Evolutionary conservation across 73 alveolate species (phyloP).

Genomic region (Paramecium pentaurelia): DNA sequence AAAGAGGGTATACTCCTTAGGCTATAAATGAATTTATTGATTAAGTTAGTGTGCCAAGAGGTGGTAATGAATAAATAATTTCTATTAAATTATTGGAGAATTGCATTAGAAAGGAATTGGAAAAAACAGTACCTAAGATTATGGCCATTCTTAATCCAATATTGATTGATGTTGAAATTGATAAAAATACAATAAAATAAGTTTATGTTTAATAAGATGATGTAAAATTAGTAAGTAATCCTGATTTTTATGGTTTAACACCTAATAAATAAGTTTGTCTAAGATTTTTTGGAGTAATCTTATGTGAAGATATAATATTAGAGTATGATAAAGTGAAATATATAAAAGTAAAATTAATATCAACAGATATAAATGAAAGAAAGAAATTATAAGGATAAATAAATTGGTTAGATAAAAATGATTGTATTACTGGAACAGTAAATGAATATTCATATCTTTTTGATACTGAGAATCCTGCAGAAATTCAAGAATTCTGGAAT

Average conservation of each 20-base stretch:
- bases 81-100: conserved; percentile 85
- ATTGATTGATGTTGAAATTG: neutral
- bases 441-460: conserved; percentile 87
- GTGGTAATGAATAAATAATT: conserved; percentile 93
- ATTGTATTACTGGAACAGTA: conserved; percentile 76
- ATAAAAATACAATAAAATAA: neutral
- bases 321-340: conserved; percentile 70
- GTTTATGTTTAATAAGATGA: neutral
- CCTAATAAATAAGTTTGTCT: conserved; percentile 90
- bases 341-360: conserved; percentile 68
- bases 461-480: conserved; percentile 74
- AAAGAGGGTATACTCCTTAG: conserved; percentile 96
- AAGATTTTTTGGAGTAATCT: conserved; percentile 83
- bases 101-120: conserved; percentile 91
- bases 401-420: conserved; percentile 90
- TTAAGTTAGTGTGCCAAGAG: conserved; percentile 92
- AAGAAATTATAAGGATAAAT: conserved; percentile 86
- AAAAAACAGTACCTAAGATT: conserved; percentile 90
- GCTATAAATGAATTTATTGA: conserved; percentile 96
- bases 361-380: conserved; percentile 65
- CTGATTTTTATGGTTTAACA: conserved; percentile 52
- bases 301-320: conserved; percentile 72
- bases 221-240: neutral
- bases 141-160: conserved; percentile 89
- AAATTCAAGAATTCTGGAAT: conserved; percentile 82